Conservation (phyloP, 257 asterid genomes). For the Gardenia jasminoides region DNA sequence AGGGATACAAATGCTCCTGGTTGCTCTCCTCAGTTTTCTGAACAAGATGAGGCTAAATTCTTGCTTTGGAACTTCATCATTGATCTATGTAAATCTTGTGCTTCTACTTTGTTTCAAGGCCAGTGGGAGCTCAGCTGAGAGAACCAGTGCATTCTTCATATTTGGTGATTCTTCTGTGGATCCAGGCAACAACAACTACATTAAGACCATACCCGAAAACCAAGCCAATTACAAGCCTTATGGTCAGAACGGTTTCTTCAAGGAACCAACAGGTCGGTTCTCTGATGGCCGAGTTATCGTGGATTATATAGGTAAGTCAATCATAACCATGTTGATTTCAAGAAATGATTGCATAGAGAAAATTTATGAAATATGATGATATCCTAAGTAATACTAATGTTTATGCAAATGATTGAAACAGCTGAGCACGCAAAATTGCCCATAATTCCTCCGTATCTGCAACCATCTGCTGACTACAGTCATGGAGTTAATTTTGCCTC, state of each 20-base stretch:
- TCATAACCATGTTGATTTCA: neutral
- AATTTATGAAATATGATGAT: too few relatives aligned
- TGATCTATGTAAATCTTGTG: neutral
- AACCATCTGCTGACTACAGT: conserved; percentile 36
- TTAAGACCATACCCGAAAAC: conserved; percentile 45
- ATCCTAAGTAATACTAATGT: neutral
- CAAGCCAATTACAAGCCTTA: conserved; percentile 48
- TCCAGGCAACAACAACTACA: conserved; percentile 50
- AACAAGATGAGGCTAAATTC: conserved; percentile 2
- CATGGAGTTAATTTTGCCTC: conserved; percentile 57
- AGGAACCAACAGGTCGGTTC: conserved; percentile 52
- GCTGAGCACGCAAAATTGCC: conserved; percentile 57
- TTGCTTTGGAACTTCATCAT: neutral
- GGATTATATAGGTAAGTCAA: conserved; percentile 41
- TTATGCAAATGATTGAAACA: conserved; percentile 1
- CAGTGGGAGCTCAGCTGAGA: neutral
- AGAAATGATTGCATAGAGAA: neutral
- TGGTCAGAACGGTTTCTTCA: conserved; percentile 45
- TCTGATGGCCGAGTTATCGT: conserved; percentile 56
- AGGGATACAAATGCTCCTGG: neutral
- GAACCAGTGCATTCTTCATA: conserved; percentile 34
- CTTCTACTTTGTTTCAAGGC: conserved; percentile 8
- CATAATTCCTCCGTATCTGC: conserved; percentile 44
- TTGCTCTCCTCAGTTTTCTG: neutral
- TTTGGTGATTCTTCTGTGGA: conserved; percentile 59